phyloP scores from a whole-genome alignment of 106 monocot genomes.

The Agapanthus africanus region DNA sequence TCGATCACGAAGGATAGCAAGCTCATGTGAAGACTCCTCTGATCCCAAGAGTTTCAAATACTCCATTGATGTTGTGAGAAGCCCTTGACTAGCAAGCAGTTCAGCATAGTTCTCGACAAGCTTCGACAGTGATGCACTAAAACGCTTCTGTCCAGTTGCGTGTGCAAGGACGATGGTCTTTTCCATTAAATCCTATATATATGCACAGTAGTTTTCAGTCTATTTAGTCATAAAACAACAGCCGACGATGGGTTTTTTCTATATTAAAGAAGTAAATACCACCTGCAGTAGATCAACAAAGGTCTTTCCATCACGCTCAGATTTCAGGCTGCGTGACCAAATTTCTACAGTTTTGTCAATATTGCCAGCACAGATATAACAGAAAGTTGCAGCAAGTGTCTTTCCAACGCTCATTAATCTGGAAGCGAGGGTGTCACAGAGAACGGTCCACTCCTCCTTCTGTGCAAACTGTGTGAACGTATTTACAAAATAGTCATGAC shows the following conservation, averaged over 20 bases:
- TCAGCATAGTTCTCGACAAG: slow-evolving; percentile 97
- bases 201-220: slow-evolving; percentile 6
- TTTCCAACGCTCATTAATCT: slow-evolving; percentile 60
- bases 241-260: not conserved
- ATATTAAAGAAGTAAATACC: not conserved
- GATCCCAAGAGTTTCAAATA: slow-evolving; percentile 82
- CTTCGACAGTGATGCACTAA: slow-evolving; percentile 76
- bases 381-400: slow-evolving; percentile 88
- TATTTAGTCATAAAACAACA: not conserved
- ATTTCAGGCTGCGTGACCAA: slow-evolving; percentile 72
- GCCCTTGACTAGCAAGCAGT: slow-evolving; percentile 88
- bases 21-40: slow-evolving; percentile 65
- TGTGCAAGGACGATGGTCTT: slow-evolving; percentile 75
- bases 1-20: slow-evolving; percentile 72
- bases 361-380: slow-evolving; percentile 97
- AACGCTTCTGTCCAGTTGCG: slow-evolving; percentile 79
- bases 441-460: slow-evolving; percentile 82
- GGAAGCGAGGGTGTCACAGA: slow-evolving; percentile 90
- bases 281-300: slow-evolving; percentile 98
- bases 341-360: slow-evolving; percentile 95
- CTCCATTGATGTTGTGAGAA: slow-evolving; percentile 88
- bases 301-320: slow-evolving; percentile 51
- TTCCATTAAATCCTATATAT: slow-evolving; percentile 90
- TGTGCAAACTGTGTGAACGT: slow-evolving; percentile 55
- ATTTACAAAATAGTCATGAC: too few species aligned